phyloP scores from a whole-genome alignment of 228 moss, liverwort and hornwort species.

The Sphagnum magellanicum region DNA sequence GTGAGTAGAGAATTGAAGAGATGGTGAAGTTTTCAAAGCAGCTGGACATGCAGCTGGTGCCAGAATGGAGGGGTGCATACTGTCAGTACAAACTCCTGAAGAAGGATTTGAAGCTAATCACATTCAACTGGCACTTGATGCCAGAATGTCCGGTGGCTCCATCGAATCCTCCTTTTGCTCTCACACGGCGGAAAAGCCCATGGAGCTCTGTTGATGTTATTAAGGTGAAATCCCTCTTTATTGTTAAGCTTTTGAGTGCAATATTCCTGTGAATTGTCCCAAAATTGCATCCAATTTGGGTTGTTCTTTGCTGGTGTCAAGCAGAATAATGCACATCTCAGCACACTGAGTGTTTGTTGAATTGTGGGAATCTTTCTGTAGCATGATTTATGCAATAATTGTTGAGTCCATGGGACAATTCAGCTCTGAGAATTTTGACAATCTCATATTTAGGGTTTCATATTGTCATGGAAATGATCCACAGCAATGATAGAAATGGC shows the following conservation, averaged over 20 bases:
- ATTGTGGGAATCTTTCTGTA: not conserved
- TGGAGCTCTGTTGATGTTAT: slow-evolving; percentile 58
- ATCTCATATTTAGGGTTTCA: too few relatives aligned
- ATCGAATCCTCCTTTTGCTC: slow-evolving; percentile 21
- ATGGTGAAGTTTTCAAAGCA: slow-evolving; percentile 94
- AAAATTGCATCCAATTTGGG: not conserved
- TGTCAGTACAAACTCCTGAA: slow-evolving; percentile 76
- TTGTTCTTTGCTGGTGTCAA: too few relatives aligned
- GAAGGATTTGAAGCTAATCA: slow-evolving; percentile 61
- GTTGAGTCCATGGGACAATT: too few relatives aligned
- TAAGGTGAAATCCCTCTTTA: slow-evolving; percentile 16
- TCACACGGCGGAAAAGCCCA: slow-evolving; percentile 34
- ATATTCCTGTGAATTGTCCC: not conserved
- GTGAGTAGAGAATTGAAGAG: slow-evolving; percentile 3
- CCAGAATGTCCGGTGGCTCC: slow-evolving; percentile 40
- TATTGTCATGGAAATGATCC: too few relatives aligned
- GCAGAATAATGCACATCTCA: not conserved
- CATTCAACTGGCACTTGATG: slow-evolving; percentile 35
- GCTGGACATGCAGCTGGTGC: slow-evolving; percentile 66
- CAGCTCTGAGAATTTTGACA: too few relatives aligned
- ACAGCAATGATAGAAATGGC: too few relatives aligned
- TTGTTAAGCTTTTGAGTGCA: not conserved
- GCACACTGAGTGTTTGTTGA: not conserved
- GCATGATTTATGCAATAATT: not conserved
- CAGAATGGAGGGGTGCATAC: slow-evolving; percentile 83